Base-by-base conservation (phyloP, 805 yeast species). In the Starmera dryadoides region DNA sequence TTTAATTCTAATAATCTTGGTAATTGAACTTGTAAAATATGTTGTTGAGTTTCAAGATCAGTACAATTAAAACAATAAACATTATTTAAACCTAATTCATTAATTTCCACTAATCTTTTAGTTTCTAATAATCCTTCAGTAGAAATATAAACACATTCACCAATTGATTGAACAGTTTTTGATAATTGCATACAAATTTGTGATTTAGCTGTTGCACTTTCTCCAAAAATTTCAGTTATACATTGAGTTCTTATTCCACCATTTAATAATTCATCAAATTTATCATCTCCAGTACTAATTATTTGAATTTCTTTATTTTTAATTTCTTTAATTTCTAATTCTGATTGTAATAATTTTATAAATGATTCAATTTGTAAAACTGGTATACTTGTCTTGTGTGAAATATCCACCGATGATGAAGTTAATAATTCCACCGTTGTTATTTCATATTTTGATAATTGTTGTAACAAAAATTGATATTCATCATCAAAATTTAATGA, bases 141-240 rank as follows among this genome's bases (percentile, higher is more conserved):
- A 0, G 87, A 74, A 0, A 89, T 77, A 50, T 72, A 82, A n/a
- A 88, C 73, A n/a, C 77, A 73, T 39, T 70, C 66, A 40, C 63
- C 58, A 15, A 62, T 68, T 9, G 73, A 48, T 46, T 81, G 87
- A 11, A 80, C 76, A 2, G 78, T 62, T 3, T 78, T 62, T 2
- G 83, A 68, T 37, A 88, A 50, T 46, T 82, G 91, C 63, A 81
- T 69, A 20, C 84, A 61, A 4, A 89, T 60, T 48, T 89, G 94
- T 0, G 96, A 81, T 52, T 91, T 91, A 0, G 96, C 98, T 1
- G 84, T 72, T 0, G 94, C 85, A 37, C 94, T 78, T 20, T 81
- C 83, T 0, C 98, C 98, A 48, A 78, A 79, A 4, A 91, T 55
- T 61, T 89, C 98, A 0, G 88, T 79, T 2, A 83, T 55, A 19